Base-by-base conservation (phyloP, 1,284 basidiomycete genomes). In the Malassezia globosa region DNA sequence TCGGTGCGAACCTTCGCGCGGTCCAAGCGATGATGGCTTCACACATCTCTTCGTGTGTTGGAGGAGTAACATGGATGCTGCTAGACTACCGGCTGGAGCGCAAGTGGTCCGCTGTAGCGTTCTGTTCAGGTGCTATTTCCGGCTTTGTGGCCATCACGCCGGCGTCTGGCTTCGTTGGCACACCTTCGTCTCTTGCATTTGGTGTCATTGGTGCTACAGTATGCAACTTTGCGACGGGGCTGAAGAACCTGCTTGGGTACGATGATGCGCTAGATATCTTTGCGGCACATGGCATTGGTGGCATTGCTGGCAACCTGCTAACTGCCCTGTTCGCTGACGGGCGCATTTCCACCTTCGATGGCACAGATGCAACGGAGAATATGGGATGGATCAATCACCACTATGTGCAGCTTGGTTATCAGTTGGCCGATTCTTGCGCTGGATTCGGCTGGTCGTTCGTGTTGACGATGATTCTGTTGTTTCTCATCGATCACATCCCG, bases 141-240 rank as follows among this genome's bases (percentile, higher is more conserved):
- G 54, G 49, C 39, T 44, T 67, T 2, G 66, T 75, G 43, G 75
- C 74, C 43, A 92, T 94, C 72, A 94, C 89, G 1, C 89, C 90
- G 13, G 90, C 80, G 5, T 85, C 87, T 16, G 65, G 63, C 41
- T 69, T 61, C 53, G 64, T 69, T n/a, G 68, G 61, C 21, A 61
- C 63, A 5, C 63, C 64, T 2, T 62, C 63, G 0, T 53, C 66
- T 10, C 51, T 69, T 8, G 64, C 62, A 21, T 64, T 69, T 40
- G 66, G 92, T 44, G 78, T 92, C 66, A 74, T 89, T 62, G 84
- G 82, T 3, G 89, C 84, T 23, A 82, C 84, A 0, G 73, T 81
- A 1, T 89, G 85, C 76, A 96, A 96, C 76, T 94, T 88, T 67
- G 87, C 85, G 14, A 96, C 90, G 18, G 85, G 89, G 72, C 78